phyloP scores from a whole-genome alignment of 2,329 filamentous ascomycete genomes.

The Pyricularia pennisetigena region DNA sequence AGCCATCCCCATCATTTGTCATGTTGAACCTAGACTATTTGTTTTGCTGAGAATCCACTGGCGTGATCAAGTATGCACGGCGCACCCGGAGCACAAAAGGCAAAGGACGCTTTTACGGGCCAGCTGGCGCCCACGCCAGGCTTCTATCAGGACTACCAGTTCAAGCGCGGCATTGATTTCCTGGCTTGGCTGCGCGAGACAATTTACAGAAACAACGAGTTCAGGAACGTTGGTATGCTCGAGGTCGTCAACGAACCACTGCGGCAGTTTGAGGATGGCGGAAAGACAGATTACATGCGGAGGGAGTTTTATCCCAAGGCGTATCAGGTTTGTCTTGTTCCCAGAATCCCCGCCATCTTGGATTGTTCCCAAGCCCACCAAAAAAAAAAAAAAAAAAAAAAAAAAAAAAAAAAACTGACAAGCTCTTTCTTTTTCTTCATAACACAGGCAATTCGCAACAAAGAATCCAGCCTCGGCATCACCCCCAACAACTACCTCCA shows the following conservation, averaged over 20 bases:
- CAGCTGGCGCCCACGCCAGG: slow-evolving; percentile 24
- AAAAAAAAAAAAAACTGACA: background rate
- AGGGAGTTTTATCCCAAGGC: slow-evolving; percentile 38
- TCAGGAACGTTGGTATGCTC: slow-evolving; percentile 48
- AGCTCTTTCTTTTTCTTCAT: background rate
- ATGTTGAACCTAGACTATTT: background rate
- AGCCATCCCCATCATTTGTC: background rate
- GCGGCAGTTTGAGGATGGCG: slow-evolving; percentile 17
- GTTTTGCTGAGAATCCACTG: background rate
- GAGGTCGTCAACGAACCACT: slow-evolving; percentile 49
- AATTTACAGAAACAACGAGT: slow-evolving; percentile 36
- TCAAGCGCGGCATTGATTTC: slow-evolving; percentile 41
- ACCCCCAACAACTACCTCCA: slow-evolving; percentile 34
- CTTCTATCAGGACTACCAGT: slow-evolving; percentile 48
- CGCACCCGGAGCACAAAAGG: slow-evolving; percentile 36
- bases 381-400: too few species aligned
- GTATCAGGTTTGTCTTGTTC: slow-evolving; percentile 8
- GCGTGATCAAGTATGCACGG: slow-evolving; percentile 28
- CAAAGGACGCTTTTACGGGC: slow-evolving; percentile 36
- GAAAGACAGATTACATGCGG: slow-evolving; percentile 19
- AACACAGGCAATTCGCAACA: slow-evolving; percentile 32
- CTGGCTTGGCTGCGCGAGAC: slow-evolving; percentile 44
- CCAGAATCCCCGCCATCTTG: background rate
- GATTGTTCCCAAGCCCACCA: too few species aligned
- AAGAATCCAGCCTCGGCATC: slow-evolving; percentile 34